Base-by-base conservation (phyloP, 208 protist genomes). In the Vickermania ingenoplastis region DNA sequence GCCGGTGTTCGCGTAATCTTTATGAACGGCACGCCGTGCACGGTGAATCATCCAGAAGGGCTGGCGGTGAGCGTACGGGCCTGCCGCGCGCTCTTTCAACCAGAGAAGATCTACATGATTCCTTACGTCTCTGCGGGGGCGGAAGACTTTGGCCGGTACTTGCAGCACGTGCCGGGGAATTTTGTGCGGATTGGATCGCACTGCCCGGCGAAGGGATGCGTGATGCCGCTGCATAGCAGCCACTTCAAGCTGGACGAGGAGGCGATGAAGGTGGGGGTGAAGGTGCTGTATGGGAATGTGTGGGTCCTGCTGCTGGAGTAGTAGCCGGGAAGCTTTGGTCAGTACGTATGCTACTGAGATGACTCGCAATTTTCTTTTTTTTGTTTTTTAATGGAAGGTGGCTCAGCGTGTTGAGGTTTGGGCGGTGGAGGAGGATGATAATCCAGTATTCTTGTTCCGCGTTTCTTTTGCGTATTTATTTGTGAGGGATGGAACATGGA, bases 81-180 rank as follows among this genome's bases (percentile, higher is more conserved):
- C 52, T 45, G 61, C 5, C 26, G 72, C 58, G 57, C 67, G 41
- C 59, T 78, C 14, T 24, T 80, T 23, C 52, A 31, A 0, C 29
- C 49, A 29, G 57, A 68, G 17, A 58, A 70, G 25, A 58, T 79
- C 17, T 65, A 70, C 1, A 63, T 68, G 0, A 21, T 66, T 11
- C 58, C 68, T 0, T 57, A 63, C 21, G 63, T 69, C 54, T 61
- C 69, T 61, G 52, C 59, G 14, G 62, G 69, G 0, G 67, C 64
- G 3, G 75, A 79, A 17, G 79, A 86, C 63, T 86, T 86, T 57
- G 58, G 52, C n/a, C 61, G 69, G 50, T 77, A 76, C 57, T 59
- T 29, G 3, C 55, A 73, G 41, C 21, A 31, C 4, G 59, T 65
- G 3, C 79, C 79, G 13, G 65, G 57, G 2, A 80, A 78, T 63